These are phyloP conservation scores for Mollisiaceae sp. DNA, from an alignment of 2,329 filamentous ascomycete genomes.

Conservation along the genomic window DNA sequence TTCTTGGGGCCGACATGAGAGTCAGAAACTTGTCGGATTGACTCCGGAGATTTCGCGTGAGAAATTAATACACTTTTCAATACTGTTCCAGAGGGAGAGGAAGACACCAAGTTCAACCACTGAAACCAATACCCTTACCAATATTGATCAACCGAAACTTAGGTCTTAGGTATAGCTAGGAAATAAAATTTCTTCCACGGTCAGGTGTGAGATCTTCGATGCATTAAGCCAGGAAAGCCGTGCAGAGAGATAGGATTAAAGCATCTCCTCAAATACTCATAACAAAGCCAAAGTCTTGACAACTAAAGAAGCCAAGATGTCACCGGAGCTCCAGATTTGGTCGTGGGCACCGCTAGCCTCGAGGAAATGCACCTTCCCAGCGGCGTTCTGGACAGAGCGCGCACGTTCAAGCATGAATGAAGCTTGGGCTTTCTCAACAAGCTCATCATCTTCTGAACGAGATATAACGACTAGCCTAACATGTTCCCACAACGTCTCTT, in stretches of 20 bases:
- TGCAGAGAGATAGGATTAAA: too few species aligned
- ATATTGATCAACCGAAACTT: too few species aligned
- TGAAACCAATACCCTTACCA: too few species aligned
- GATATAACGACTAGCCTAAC: conserved; percentile 29
- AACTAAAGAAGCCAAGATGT: conserved; percentile 57
- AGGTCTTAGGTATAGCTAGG: too few species aligned
- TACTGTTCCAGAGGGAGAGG: not conserved
- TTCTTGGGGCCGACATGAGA: too few species aligned
- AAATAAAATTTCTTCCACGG: too few species aligned
- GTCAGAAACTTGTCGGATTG: too few species aligned
- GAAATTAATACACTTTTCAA: not conserved
- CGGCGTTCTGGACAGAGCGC: conserved; percentile 22
- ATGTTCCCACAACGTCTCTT: conserved; percentile 25
- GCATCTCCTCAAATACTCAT: not conserved
- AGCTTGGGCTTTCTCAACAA: conserved; percentile 34
- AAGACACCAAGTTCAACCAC: not conserved
- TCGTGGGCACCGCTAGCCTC: conserved; percentile 65
- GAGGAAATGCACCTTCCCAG: conserved; percentile 42
- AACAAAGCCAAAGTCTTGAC: conserved; percentile 22
- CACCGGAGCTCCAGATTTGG: conserved; percentile 65
- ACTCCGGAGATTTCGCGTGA: too few species aligned
- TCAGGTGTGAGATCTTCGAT: too few species aligned
- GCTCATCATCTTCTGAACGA: conserved; percentile 51
- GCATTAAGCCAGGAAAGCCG: too few species aligned
- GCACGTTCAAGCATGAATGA: conserved; percentile 33